Base-by-base conservation (phyloP, 2,329 filamentous ascomycete species). In the Aspergillus tamarii region DNA sequence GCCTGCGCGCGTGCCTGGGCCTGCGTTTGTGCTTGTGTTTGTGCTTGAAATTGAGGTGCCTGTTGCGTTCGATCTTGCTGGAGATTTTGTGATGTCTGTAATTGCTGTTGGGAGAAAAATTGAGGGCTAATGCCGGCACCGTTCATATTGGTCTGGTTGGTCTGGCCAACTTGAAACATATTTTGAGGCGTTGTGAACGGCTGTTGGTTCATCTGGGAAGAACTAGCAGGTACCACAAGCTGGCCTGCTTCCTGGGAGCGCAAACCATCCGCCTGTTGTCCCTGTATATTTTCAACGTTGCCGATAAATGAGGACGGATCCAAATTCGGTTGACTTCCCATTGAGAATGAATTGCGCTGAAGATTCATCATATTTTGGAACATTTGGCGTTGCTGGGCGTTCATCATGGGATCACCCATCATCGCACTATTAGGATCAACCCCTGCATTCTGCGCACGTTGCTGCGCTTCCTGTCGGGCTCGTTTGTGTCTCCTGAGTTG, bases 171-270 rank as follows among this genome's bases (percentile, higher is more conserved):
- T 57, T 74, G 72, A 45, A 80, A 75, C 72, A 81, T 76, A 66
- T 81, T 79, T 63, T 79, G 77, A 58, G 79, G 77, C 7, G 75
- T 75, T 39, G 77, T 69, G 64, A 80, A 79, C n/a, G 76, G 76
- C 23, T 73, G 72, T 53, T 79, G 77, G 52, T 77, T 75, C 67
- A 82, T 84, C 64, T 82, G 81, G 59, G 85, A 85, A 69, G 84
- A 86, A 74, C 86, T 89, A 8, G 86, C 87, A 11, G 87, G 87
- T 4, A 89, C 87, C n/a, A 89, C 87, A 48, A 85, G 78, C 66
- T 88, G 85, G 10, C 87, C 87, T 56, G 84, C 84, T 73, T 88
- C 85, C 69, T 87, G 85, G 19, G 84, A 84, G 59, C 86, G 85
- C 67, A 88, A 75, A n/a, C 85, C 87, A 66, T 87, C 87, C 46